Percentiles rank a stretch among this genome's conserved stretches.
These are phyloP conservation scores for Pestalotiopsis sp. DNA, from an alignment of 2,329 filamentous ascomycete species.

Conservation along the genomic window DNA sequence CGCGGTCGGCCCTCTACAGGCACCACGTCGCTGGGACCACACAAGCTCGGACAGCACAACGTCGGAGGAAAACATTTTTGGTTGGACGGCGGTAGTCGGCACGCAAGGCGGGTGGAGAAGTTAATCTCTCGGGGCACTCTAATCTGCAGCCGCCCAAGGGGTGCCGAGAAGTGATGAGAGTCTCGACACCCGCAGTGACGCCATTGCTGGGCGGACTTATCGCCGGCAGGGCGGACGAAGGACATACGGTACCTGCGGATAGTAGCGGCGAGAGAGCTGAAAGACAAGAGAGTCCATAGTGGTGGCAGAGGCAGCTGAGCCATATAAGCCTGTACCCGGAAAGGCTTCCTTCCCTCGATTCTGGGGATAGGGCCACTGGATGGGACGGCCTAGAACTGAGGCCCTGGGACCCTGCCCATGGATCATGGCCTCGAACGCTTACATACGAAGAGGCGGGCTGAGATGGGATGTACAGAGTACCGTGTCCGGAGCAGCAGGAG, in stretches of 20 bases:
- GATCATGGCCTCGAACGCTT: neutral
- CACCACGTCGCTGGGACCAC: neutral
- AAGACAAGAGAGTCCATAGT: neutral
- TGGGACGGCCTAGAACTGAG: neutral
- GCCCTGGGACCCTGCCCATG: neutral
- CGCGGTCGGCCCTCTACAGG: neutral
- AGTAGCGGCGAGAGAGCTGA: neutral
- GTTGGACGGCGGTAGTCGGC: neutral
- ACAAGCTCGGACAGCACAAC: neutral
- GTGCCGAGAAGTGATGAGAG: neutral
- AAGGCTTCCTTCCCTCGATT: neutral
- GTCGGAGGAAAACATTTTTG: neutral
- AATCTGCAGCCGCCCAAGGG: neutral
- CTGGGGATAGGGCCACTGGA: neutral
- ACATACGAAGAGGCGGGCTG: neutral
- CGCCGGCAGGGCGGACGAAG: neutral
- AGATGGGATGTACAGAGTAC: neutral
- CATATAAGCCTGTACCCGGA: neutral
- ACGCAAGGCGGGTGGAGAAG: neutral
- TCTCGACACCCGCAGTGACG: neutral
- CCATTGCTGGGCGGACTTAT: neutral
- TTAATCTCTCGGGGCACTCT: neutral
- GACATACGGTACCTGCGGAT: neutral
- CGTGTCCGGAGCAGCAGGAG: too few relatives aligned
- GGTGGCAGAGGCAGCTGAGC: neutral